A percentile compares a stretch with the other conserved stretches of the same genome.
phyloP scores from a whole-genome alignment of 148 eudicot species.

The Tetragonia tetragonoides region DNA sequence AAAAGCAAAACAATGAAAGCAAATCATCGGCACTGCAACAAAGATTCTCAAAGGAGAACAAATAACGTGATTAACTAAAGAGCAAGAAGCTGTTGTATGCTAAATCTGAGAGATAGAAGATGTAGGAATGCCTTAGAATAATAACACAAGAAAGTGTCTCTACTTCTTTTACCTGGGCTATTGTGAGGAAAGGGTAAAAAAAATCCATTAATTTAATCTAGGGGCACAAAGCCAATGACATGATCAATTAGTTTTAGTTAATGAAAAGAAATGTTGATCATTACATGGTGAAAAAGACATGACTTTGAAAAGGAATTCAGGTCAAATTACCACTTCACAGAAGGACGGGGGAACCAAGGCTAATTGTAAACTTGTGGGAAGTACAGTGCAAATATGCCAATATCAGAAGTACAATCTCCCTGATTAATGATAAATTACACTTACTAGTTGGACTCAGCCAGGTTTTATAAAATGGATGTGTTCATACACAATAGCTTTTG shows the following conservation, averaged over 20 bases:
- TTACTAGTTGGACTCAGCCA: neutral
- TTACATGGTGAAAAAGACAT: too few relatives aligned
- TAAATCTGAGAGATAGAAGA: neutral
- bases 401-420: neutral
- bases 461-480: neutral
- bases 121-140: too few relatives aligned
- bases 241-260: too few relatives aligned
- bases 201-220: too few relatives aligned
- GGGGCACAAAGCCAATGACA: too few relatives aligned
- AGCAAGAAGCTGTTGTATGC: neutral
- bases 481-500: neutral
- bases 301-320: too few relatives aligned
- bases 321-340: too few relatives aligned
- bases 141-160: neutral
- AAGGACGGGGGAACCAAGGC: too few relatives aligned
- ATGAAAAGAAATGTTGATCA: too few relatives aligned
- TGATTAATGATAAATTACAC: neutral
- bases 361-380: too few relatives aligned
- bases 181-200: neutral
- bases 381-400: neutral
- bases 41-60: neutral
- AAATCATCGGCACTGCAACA: conserved; percentile 3
- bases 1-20: neutral
- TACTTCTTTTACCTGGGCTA: too few relatives aligned
- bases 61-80: neutral